phyloP scores from a whole-genome alignment of 257 asterid genomes.

The Plantago major region DNA sequence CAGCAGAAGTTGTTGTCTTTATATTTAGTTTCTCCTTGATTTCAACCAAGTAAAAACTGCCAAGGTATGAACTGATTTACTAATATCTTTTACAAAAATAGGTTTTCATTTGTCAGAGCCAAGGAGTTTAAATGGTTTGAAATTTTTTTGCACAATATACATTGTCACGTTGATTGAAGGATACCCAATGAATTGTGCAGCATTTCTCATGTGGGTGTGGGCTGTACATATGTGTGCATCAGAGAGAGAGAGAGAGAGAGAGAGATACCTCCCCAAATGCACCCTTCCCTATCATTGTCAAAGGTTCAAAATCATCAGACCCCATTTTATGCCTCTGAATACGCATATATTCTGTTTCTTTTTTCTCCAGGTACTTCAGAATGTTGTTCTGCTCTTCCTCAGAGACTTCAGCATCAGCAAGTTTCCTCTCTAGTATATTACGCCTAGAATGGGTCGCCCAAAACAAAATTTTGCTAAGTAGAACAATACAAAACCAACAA shows the following conservation, averaged over 20 bases:
- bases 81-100: no score
- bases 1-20: no score
- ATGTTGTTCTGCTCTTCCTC: slow-evolving; percentile 87
- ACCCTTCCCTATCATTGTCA: slow-evolving; percentile 96
- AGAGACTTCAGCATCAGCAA: slow-evolving; percentile 89
- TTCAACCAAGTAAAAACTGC: no score
- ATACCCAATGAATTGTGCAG: no score
- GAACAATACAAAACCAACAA: neutral
- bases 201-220: neutral
- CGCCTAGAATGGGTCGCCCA: slow-evolving; percentile 49
- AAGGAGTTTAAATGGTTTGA: no score
- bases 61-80: no score
- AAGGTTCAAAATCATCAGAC: slow-evolving; percentile 90
- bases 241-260: slow-evolving; percentile 21
- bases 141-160: no score
- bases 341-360: slow-evolving; percentile 96
- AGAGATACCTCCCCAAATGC: slow-evolving; percentile 88
- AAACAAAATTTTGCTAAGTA: neutral
- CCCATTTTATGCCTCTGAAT: slow-evolving; percentile 99
- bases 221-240: neutral
- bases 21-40: no score
- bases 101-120: no score
- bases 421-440: slow-evolving; percentile 74
- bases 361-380: slow-evolving; percentile 75
- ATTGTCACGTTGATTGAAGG: no score